Conservation (phyloP, 1,139 yeast genomes). For the Sugiyamaella grinbergsii region DNA sequence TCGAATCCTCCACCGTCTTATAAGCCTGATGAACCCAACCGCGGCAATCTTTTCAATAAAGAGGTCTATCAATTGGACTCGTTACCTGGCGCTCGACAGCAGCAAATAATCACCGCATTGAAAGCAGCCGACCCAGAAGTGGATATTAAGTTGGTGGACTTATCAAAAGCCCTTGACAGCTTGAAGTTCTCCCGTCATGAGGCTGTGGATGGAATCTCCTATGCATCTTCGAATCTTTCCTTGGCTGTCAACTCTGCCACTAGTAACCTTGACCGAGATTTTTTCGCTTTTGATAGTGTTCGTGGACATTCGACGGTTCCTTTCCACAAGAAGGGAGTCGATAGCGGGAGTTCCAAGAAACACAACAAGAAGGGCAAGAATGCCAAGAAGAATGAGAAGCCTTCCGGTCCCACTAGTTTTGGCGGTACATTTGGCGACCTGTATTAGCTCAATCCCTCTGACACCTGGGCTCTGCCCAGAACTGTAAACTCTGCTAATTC, state of each 20-base stretch:
- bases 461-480: too few relatives aligned
- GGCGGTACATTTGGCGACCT: slow-evolving; percentile 27
- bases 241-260: slow-evolving; percentile 54
- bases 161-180: slow-evolving; percentile 67
- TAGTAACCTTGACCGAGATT: slow-evolving; percentile 66
- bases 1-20: slow-evolving; percentile 81
- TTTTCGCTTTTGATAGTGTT: slow-evolving; percentile 67
- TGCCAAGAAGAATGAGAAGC: slow-evolving; percentile 56
- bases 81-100: slow-evolving; percentile 67
- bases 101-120: slow-evolving; percentile 53
- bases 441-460: slow-evolving; percentile 19
- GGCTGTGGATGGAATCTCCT: slow-evolving; percentile 43
- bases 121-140: slow-evolving; percentile 38
- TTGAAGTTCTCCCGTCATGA: slow-evolving; percentile 81
- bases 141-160: slow-evolving; percentile 55
- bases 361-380: slow-evolving; percentile 81
- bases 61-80: slow-evolving; percentile 65
- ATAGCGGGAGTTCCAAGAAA: slow-evolving; percentile 54
- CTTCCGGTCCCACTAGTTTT: slow-evolving; percentile 17
- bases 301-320: slow-evolving; percentile 69
- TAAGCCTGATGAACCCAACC: slow-evolving; percentile 41
- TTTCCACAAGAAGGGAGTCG: slow-evolving; percentile 57
- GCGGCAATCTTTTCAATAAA: slow-evolving; percentile 58
- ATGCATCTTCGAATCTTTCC: slow-evolving; percentile 41
- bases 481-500: not conserved